Percentiles rank a stretch among this genome's conserved stretches.
Evolutionary conservation across 345 rosid species (phyloP).

Genomic region (Ceriops zippeliana): DNA sequence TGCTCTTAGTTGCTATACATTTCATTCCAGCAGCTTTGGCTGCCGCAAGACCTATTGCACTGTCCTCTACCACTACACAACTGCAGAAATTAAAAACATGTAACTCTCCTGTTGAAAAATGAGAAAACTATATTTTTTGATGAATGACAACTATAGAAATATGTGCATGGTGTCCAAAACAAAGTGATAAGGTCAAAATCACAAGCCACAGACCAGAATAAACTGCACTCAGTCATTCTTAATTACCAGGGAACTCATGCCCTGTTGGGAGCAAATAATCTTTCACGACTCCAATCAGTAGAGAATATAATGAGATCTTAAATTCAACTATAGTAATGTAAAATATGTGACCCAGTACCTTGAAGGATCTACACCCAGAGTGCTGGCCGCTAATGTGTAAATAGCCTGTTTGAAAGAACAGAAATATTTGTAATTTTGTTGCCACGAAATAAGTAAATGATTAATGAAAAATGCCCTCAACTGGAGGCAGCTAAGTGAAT

Average conservation of each 20-base stretch:
- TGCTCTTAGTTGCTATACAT: conserved; percentile 88
- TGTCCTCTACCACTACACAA: conserved; percentile 93
- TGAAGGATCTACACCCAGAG: conserved; percentile 81
- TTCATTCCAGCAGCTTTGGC: conserved; percentile 98
- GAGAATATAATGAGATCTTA: not conserved
- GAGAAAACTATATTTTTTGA: not conserved
- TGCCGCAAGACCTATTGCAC: conserved; percentile 87
- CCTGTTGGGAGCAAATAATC: not conserved
- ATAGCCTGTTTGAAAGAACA: conserved; percentile 57
- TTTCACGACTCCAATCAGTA: not conserved
- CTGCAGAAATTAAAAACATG: conserved; percentile 38
- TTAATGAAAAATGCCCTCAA: not conserved
- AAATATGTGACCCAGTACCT: conserved; percentile 41
- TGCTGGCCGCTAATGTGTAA: conserved; percentile 79
- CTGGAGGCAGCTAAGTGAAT: too few relatives aligned
- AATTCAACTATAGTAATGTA: not conserved
- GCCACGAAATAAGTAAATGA: not conserved
- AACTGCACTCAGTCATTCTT: not conserved
- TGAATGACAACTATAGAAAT: not conserved
- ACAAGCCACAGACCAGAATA: not conserved
- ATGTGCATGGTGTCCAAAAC: not conserved
- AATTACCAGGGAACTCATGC: not conserved
- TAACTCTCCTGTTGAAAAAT: not conserved
- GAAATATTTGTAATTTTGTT: not conserved
- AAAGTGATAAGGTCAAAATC: not conserved